phyloP scores from a whole-genome alignment of 139 green algal species.

The Coccomyxa sp. region DNA sequence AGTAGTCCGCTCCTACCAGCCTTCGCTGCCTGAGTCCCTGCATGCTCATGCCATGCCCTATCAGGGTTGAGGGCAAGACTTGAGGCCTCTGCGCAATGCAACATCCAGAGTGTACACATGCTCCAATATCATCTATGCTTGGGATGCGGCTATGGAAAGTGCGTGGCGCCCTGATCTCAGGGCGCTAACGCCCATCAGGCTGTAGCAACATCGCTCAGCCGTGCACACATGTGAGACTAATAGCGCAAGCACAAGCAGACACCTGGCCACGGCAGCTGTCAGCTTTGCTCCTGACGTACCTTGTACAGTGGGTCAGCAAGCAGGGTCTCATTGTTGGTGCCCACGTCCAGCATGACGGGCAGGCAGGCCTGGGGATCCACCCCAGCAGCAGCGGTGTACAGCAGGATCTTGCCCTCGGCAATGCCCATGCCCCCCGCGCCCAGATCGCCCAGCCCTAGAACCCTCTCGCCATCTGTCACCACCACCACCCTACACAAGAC shows the following conservation, averaged over 20 bases:
- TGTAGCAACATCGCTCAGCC: too few relatives aligned
- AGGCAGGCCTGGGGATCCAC: constrained; percentile 26
- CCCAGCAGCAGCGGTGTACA: constrained; percentile 44
- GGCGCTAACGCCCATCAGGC: too few relatives aligned
- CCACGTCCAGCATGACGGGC: constrained; percentile 64
- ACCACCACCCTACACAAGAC: constrained; percentile 21
- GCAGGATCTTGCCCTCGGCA: constrained; percentile 20
- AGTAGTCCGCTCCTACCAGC: constrained; percentile 25
- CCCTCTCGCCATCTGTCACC: constrained; percentile 62
- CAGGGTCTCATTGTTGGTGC: constrained; percentile 81
- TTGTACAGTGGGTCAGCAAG: constrained; percentile 68
- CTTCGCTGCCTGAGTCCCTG: constrained; percentile 15
- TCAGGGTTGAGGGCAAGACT: background rate
- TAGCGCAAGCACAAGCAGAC: background rate
- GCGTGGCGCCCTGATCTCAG: too few relatives aligned
- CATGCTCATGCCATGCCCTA: constrained; percentile 7
- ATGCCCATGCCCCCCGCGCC: constrained; percentile 54
- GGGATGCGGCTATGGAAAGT: too few relatives aligned
- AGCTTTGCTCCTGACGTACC: constrained; percentile 37
- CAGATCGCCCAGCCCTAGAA: constrained; percentile 64
- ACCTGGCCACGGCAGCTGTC: background rate
- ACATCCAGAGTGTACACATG: too few relatives aligned
- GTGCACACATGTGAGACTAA: background rate
- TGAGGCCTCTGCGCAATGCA: too few relatives aligned
- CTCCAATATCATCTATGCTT: too few relatives aligned